Evolutionary conservation across 768 basidiomycete genomes (phyloP).

Genomic region (Suillus hirtellus): DNA sequence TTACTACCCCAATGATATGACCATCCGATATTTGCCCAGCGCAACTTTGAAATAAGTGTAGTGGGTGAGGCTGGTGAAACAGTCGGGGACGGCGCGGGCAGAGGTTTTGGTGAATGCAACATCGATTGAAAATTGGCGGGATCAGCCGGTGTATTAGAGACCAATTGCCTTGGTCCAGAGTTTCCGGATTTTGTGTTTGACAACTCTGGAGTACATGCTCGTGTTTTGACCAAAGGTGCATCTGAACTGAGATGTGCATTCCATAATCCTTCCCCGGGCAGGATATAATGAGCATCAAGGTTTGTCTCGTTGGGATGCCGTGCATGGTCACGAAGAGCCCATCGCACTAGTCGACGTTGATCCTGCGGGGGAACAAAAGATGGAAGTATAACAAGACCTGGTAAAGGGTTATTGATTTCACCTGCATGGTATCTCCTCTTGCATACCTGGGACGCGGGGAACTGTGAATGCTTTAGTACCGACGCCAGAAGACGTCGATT

Average conservation of each 20-base stretch:
- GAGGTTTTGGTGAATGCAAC: conserved; percentile 56
- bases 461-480: conserved; percentile 32
- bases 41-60: conserved; percentile 69
- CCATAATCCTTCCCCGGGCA: conserved; percentile 83
- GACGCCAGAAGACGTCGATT: background rate
- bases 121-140: conserved; percentile 55
- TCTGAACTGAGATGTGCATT: conserved; percentile 44
- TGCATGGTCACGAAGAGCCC: conserved; percentile 78
- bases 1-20: conserved; percentile 98
- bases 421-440: background rate
- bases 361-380: conserved; percentile 59
- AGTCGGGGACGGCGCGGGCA: conserved; percentile 64
- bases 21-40: conserved; percentile 97
- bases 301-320: conserved; percentile 84
- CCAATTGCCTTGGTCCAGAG: conserved; percentile 61
- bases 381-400: conserved; percentile 87
- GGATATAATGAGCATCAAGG: conserved; percentile 80
- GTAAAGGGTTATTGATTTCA: background rate
- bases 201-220: conserved; percentile 23
- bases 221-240: conserved; percentile 44
- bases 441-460: conserved; percentile 36
- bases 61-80: conserved; percentile 50
- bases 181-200: conserved; percentile 22
- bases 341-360: conserved; percentile 69
- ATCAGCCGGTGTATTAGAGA: conserved; percentile 72